These are phyloP conservation scores for Apophysomyces ossiformis DNA, from an alignment of 371 early-diverging fungal genomes.

Conservation along the genomic window DNA sequence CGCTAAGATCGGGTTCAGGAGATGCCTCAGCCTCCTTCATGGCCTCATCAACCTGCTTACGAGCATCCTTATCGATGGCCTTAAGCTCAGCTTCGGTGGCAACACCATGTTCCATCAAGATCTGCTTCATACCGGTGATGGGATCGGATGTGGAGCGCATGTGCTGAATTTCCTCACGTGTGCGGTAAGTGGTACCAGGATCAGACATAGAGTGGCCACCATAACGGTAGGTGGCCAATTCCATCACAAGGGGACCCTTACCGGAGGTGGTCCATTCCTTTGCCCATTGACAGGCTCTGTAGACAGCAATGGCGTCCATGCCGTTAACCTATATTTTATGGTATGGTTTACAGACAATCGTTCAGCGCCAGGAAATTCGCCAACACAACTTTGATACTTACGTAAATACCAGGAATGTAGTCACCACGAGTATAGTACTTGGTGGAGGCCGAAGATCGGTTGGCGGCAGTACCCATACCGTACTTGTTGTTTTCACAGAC, in stretches of 20 bases:
- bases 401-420: constrained; percentile 87
- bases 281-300: constrained; percentile 83
- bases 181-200: constrained; percentile 94
- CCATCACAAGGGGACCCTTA: constrained; percentile 97
- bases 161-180: constrained; percentile 97
- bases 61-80: constrained; percentile 90
- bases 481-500: constrained; percentile 99
- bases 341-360: no score
- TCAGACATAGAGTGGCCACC: constrained; percentile 99
- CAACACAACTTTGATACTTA: no score
- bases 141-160: constrained; percentile 95
- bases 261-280: constrained; percentile 83
- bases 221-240: constrained; percentile 98
- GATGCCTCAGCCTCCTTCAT: constrained; percentile 84
- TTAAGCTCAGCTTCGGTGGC: constrained; percentile 90
- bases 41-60: constrained; percentile 85
- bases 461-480: constrained; percentile 98
- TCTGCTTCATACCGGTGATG: constrained; percentile 88
- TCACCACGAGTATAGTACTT: constrained; percentile 97
- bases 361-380: no score
- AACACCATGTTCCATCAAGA: constrained; percentile 72
- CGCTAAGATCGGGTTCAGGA: constrained; percentile 76
- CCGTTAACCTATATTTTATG: constrained; percentile 71
- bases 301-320: constrained; percentile 95
- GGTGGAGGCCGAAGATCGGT: constrained; percentile 90